Evolutionary conservation across 805 yeast species (phyloP).

Genomic region (Hermanozyma aechmeae): DNA sequence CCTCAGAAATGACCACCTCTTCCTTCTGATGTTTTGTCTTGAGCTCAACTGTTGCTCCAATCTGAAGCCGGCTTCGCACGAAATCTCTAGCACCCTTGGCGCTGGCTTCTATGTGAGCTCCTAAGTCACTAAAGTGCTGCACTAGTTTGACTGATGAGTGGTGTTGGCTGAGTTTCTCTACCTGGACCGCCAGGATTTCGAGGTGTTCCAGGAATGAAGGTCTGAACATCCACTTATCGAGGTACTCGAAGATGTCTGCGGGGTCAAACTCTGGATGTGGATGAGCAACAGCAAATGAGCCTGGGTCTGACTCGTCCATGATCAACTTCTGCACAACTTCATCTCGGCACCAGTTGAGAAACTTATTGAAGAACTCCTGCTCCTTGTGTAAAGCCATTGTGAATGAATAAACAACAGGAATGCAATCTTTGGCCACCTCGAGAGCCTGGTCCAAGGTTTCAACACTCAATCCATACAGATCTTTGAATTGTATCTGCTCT

Average conservation of each 20-base stretch:
- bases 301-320: slow-evolving; percentile 25
- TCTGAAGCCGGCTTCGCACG: background rate
- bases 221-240: slow-evolving; percentile 5
- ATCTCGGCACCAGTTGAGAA: slow-evolving; percentile 35
- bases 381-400: too few relatives aligned
- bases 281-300: slow-evolving; percentile 6
- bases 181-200: background rate
- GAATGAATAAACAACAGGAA: too few relatives aligned
- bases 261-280: slow-evolving; percentile 8
- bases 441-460: too few relatives aligned
- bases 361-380: slow-evolving; percentile 35
- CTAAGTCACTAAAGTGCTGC: slow-evolving; percentile 4
- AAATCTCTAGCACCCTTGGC: background rate
- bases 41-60: too few relatives aligned
- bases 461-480: too few relatives aligned
- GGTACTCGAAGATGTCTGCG: slow-evolving; percentile 8
- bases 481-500: too few relatives aligned
- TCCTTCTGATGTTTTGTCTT: slow-evolving; percentile 14
- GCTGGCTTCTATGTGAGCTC: slow-evolving; percentile 16
- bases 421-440: too few relatives aligned
- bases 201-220: slow-evolving; percentile 5
- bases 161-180: background rate
- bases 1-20: slow-evolving; percentile 1
- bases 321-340: slow-evolving; percentile 26
- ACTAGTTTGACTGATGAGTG: slow-evolving; percentile 1